Percentiles rank a stretch among this genome's conserved stretches.
phyloP scores from a whole-genome alignment of 129 eudicot genomes.

The Helianthus tuberosus region DNA sequence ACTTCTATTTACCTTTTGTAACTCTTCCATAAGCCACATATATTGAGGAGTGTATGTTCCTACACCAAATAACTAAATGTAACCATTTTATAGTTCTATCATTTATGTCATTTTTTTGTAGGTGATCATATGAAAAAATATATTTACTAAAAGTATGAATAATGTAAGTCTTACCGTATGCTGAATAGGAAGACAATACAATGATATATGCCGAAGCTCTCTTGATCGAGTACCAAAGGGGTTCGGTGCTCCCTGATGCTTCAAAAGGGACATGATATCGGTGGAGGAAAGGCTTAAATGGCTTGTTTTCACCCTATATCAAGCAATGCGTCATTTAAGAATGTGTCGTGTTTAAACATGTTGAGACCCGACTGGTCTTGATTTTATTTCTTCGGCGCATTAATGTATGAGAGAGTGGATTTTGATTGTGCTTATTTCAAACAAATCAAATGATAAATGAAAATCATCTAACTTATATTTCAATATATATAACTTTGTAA shows the following conservation, averaged over 20 bases:
- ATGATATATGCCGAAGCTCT: slow-evolving; percentile 83
- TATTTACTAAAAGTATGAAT: background rate
- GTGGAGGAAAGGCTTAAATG: slow-evolving; percentile 68
- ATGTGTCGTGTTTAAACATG: background rate
- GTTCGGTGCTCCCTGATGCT: slow-evolving; percentile 62
- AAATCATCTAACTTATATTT: background rate
- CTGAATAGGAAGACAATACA: slow-evolving; percentile 79
- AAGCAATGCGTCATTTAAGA: background rate
- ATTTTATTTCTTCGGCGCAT: background rate
- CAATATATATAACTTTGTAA: background rate
- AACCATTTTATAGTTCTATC: background rate
- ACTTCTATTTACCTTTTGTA: slow-evolving; percentile 66
- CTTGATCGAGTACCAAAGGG: slow-evolving; percentile 88
- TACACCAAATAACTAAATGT: slow-evolving; percentile 10
- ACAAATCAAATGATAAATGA: background rate
- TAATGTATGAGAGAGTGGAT: background rate
- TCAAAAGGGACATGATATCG: slow-evolving; percentile 65
- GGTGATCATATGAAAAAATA: background rate
- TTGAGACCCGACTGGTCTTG: background rate
- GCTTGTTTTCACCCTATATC: slow-evolving; percentile 64
- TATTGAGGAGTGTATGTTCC: slow-evolving; percentile 87
- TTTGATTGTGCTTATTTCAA: background rate
- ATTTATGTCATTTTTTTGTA: background rate
- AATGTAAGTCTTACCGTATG: slow-evolving; percentile 49
- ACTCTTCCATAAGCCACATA: slow-evolving; percentile 72